Evolutionary conservation across 2,329 filamentous ascomycete genomes (phyloP).

Genomic region (Trichoderma afroharzianum): DNA sequence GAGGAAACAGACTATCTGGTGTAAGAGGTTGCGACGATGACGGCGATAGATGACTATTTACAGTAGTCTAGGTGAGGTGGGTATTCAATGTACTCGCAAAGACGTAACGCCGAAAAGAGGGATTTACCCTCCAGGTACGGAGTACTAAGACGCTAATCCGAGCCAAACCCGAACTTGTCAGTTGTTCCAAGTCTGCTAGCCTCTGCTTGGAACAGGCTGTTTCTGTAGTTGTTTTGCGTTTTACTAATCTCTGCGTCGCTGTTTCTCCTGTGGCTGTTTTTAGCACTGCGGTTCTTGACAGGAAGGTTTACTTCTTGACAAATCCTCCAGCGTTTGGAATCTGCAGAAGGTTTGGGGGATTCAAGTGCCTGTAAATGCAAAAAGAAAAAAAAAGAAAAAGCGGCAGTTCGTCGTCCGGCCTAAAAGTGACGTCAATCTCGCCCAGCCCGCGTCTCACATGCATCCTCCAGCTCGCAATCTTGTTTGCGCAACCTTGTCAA

Average conservation of each 20-base stretch:
- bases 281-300: not conserved
- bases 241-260: not conserved
- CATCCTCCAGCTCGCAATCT: not conserved
- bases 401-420: not conserved
- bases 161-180: not conserved
- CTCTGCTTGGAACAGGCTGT: not conserved
- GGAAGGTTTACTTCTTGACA: not conserved
- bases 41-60: not conserved
- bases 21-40: not conserved
- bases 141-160: not conserved
- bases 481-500: not conserved
- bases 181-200: not conserved
- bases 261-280: not conserved
- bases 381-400: too few species aligned
- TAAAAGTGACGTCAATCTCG: not conserved
- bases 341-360: not conserved
- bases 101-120: not conserved
- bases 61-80: not conserved
- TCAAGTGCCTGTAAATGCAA: not conserved
- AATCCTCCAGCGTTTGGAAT: not conserved
- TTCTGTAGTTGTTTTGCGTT: not conserved
- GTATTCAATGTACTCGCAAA: not conserved
- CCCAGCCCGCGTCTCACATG: not conserved
- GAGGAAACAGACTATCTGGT: not conserved
- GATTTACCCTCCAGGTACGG: not conserved